Evolutionary conservation across 768 basidiomycete genomes (phyloP).

Genomic region (Paxillus involutus): DNA sequence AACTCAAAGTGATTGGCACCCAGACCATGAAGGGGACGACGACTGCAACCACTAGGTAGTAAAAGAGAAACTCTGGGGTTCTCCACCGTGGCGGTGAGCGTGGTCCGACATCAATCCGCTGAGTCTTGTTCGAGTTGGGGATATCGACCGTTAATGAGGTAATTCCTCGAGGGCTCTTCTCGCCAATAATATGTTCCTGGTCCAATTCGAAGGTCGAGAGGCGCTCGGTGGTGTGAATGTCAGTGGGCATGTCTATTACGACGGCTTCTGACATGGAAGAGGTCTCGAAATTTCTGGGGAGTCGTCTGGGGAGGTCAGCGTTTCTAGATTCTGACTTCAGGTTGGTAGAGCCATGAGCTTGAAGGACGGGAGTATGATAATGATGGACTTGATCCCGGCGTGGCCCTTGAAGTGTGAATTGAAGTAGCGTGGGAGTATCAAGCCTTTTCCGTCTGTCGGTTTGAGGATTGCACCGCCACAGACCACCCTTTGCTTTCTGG

Average conservation of each 20-base stretch:
- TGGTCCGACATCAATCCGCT: constrained; percentile 19
- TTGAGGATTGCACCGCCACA: constrained; percentile 20
- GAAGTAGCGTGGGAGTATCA: constrained; percentile 9
- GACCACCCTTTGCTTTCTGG: not conserved
- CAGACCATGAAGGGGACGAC: constrained; percentile 76
- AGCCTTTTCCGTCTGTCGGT: constrained; percentile 9
- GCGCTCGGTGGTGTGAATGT: constrained; percentile 20
- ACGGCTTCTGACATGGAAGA: constrained; percentile 29
- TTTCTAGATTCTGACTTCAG: not conserved
- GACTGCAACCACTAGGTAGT: constrained; percentile 58
- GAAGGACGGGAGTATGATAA: too few relatives aligned
- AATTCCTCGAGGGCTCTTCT: constrained; percentile 30
- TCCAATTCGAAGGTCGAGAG: constrained; percentile 17
- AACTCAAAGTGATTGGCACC: constrained; percentile 72
- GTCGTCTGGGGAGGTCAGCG: not conserved
- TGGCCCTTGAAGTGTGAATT: not conserved
- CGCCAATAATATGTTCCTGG: constrained; percentile 1
- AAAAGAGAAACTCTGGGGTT: constrained; percentile 78
- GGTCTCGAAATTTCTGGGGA: not conserved
- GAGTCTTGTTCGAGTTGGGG: constrained; percentile 40
- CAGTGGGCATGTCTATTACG: constrained; percentile 35
- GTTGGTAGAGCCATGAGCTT: too few relatives aligned
- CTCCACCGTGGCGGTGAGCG: constrained; percentile 64
- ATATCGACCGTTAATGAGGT: constrained; percentile 55
- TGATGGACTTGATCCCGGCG: too few relatives aligned